Percentiles rank a stretch among this genome's conserved stretches.
Evolutionary conservation across 2,329 filamentous ascomycete species (phyloP).

Genomic region (Xylariaceae sp.): DNA sequence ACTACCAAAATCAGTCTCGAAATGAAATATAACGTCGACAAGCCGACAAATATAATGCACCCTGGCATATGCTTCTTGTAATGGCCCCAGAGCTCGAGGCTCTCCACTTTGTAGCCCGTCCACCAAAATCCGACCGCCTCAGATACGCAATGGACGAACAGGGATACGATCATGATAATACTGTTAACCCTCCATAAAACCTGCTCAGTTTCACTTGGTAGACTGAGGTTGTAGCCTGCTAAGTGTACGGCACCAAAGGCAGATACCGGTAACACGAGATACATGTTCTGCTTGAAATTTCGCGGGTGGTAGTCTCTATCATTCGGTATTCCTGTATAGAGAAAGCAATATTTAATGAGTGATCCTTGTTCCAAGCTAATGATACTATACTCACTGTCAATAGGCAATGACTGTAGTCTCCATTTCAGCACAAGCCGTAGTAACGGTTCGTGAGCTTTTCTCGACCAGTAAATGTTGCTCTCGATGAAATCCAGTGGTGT

Average conservation of each 20-base stretch:
- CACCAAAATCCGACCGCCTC: conserved; percentile 14
- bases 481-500: conserved; percentile 26
- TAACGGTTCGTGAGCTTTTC: conserved; percentile 8
- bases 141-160: background rate
- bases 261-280: conserved; percentile 10
- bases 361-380: no score
- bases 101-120: conserved; percentile 7
- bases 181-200: conserved; percentile 12
- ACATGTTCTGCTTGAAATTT: conserved; percentile 16
- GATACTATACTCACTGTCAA: no score
- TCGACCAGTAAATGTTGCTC: conserved; percentile 18
- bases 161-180: conserved; percentile 4
- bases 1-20: conserved; percentile 1
- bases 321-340: conserved; percentile 15
- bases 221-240: conserved; percentile 6
- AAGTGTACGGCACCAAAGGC: conserved; percentile 11
- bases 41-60: conserved; percentile 4
- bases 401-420: background rate
- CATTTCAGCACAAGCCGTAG: conserved; percentile 8
- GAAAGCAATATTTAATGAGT: no score
- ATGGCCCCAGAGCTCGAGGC: conserved; percentile 8
- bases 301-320: conserved; percentile 17
- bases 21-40: conserved; percentile 1
- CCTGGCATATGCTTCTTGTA: conserved; percentile 16
- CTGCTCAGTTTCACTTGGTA: conserved; percentile 6